These are phyloP conservation scores for Trichophyton simii DNA, from an alignment of 2,329 filamentous ascomycete species.

Conservation along the genomic window DNA sequence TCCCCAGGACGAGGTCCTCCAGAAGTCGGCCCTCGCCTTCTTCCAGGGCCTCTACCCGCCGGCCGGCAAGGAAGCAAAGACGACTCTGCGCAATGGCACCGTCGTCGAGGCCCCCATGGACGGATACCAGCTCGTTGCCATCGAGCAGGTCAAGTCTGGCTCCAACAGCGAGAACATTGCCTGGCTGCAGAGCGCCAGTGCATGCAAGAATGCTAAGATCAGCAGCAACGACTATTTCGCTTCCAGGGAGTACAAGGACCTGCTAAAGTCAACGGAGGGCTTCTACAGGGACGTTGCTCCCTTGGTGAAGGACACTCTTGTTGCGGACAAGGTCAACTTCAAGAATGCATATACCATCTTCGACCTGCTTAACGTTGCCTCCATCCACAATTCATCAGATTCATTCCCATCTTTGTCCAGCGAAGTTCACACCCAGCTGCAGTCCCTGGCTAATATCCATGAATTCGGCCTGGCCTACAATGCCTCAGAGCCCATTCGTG, in stretches of 20 bases:
- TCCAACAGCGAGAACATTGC: slow-evolving; percentile 46
- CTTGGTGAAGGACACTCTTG: slow-evolving; percentile 42
- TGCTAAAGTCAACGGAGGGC: slow-evolving; percentile 37
- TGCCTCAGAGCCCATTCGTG: slow-evolving; percentile 35
- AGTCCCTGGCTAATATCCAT: slow-evolving; percentile 62
- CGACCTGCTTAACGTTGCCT: slow-evolving; percentile 51
- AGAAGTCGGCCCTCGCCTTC: slow-evolving; percentile 68
- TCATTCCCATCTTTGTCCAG: slow-evolving; percentile 51
- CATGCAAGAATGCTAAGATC: slow-evolving; percentile 42
- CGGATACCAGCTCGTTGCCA: slow-evolving; percentile 74
- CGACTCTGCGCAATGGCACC: slow-evolving; percentile 60
- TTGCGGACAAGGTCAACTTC: slow-evolving; percentile 38
- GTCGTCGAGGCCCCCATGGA: slow-evolving; percentile 54
- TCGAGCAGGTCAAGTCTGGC: slow-evolving; percentile 49
- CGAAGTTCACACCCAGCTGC: slow-evolving; percentile 49
- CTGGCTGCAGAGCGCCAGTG: slow-evolving; percentile 47
- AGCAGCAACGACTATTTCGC: slow-evolving; percentile 49
- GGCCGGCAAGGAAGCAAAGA: slow-evolving; percentile 42
- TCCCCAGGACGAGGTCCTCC: slow-evolving; percentile 63
- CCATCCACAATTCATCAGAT: slow-evolving; percentile 46
- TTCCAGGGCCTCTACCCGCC: slow-evolving; percentile 81
- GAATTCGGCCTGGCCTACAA: slow-evolving; percentile 80
- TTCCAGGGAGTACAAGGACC: slow-evolving; percentile 37
- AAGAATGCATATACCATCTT: slow-evolving; percentile 56
- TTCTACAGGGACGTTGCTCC: slow-evolving; percentile 44